Conservation (phyloP, 768 basidiomycete species). For the Holtermannia corniformis region DNA sequence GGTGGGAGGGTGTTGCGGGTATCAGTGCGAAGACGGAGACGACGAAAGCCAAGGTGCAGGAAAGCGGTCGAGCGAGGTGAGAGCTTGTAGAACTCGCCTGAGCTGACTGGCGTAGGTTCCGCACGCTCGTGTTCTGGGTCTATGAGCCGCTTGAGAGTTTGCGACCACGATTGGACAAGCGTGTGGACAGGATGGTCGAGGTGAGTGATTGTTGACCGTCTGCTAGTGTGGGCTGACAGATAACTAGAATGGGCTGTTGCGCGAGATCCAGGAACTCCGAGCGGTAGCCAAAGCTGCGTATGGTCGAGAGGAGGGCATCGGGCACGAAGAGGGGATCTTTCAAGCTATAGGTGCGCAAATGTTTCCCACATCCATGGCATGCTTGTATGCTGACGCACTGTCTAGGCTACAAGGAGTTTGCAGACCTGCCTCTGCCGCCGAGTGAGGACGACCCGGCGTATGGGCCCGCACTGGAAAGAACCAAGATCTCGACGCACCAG, state of each 20-base stretch:
- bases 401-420: constrained; percentile 86
- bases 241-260: constrained; percentile 55
- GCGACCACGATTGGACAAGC: constrained; percentile 58
- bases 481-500: constrained; percentile 78
- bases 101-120: constrained; percentile 51
- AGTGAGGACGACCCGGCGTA: constrained; percentile 42
- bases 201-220: constrained; percentile 43
- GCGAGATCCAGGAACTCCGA: constrained; percentile 60
- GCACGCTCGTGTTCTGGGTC: constrained; percentile 82
- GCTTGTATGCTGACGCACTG: background rate
- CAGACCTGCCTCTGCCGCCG: constrained; percentile 48
- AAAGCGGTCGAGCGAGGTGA: constrained; percentile 11
- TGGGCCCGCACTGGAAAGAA: constrained; percentile 55
- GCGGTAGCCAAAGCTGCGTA: constrained; percentile 25
- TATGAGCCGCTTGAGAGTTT: constrained; percentile 61
- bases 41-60: constrained; percentile 2
- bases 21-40: constrained; percentile 27
- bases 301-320: constrained; percentile 14
- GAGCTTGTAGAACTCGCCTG: too few species aligned
- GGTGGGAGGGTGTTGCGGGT: constrained; percentile 58
- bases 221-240: constrained; percentile 42
- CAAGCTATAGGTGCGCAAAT: constrained; percentile 87
- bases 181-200: constrained; percentile 84
- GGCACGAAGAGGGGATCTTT: constrained; percentile 60
- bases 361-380: background rate